Conservation (phyloP, 768 basidiomycete genomes). For the Phaffia australis region DNA sequence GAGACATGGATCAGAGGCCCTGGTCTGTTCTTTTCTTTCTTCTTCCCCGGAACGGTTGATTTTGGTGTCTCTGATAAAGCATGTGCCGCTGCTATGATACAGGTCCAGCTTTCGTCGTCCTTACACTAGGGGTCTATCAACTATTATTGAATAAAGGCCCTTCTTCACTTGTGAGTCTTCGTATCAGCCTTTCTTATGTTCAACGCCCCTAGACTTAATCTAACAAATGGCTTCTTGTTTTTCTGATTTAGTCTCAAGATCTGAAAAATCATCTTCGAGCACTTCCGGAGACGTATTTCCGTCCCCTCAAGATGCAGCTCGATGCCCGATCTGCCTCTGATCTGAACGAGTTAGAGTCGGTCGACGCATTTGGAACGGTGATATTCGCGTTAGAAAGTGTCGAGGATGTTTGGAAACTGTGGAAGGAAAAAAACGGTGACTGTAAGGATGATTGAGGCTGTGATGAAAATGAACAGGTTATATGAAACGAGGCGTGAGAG, state of each 20-base stretch:
- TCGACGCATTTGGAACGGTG: slow-evolving; percentile 5
- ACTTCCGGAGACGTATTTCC: background rate
- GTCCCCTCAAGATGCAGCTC: slow-evolving; percentile 1
- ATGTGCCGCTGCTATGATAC: too few species aligned
- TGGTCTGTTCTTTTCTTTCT: background rate
- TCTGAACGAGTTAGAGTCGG: background rate
- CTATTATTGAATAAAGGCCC: background rate
- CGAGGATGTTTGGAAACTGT: background rate
- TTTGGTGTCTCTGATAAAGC: too few species aligned
- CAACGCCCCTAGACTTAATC: background rate
- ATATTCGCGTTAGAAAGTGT: slow-evolving; percentile 15
- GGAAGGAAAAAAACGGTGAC: background rate
- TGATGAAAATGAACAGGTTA: too few species aligned
- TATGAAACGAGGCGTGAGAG: too few species aligned
- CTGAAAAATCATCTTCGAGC: background rate
- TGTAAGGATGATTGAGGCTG: too few species aligned
- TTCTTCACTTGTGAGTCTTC: background rate
- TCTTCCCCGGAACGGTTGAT: too few species aligned
- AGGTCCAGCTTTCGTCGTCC: slow-evolving; percentile 14
- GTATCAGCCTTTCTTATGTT: background rate
- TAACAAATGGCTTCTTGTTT: background rate
- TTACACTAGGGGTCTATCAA: slow-evolving; percentile 13
- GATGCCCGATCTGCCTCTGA: background rate
- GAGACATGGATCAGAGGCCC: slow-evolving; percentile 17
- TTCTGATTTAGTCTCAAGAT: background rate